Conservation (phyloP, 768 basidiomycete genomes). For the Cystofilobasidium macerans region DNA sequence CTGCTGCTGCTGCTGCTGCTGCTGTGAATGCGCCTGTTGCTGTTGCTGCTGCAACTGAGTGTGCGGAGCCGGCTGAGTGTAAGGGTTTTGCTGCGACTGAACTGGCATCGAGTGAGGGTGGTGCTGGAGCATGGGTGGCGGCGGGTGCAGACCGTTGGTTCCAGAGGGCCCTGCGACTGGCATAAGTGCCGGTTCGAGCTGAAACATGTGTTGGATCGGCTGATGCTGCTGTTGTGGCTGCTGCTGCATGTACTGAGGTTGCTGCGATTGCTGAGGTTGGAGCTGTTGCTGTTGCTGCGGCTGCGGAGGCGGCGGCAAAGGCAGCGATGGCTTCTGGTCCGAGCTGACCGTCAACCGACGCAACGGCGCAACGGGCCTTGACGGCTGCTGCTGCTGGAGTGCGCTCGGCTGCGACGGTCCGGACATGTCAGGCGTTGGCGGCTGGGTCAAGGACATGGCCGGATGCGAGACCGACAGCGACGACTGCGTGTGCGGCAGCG, state of each 20-base stretch:
- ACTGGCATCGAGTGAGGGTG: constrained; percentile 11
- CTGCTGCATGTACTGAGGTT: constrained; percentile 22
- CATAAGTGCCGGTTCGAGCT: constrained; percentile 21
- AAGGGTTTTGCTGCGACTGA: neutral
- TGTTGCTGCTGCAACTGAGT: neutral
- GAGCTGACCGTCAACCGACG: constrained; percentile 28
- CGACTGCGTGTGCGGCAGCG: constrained; percentile 31
- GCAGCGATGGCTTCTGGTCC: neutral
- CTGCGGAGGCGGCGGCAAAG: constrained; percentile 3
- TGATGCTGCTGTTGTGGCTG: constrained; percentile 26
- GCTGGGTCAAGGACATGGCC: neutral
- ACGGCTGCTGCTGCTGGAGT: constrained; percentile 29
- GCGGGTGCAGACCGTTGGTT: constrained; percentile 14
- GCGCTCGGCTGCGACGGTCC: constrained; percentile 26
- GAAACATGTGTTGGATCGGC: constrained; percentile 1
- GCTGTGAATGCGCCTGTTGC: neutral
- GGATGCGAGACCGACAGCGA: neutral
- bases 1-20: constrained; percentile 9
- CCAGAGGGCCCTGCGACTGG: constrained; percentile 9
- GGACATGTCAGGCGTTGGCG: constrained; percentile 24
- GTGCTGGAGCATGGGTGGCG: neutral
- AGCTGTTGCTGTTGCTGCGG: constrained; percentile 26
- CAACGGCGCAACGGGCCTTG: constrained; percentile 33
- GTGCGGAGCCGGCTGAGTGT: neutral
- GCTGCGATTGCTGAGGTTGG: constrained; percentile 20